A percentile compares a stretch with the other conserved stretches of the same genome.
These are phyloP conservation scores for Akanthomyces lecanii DNA, from an alignment of 2,329 filamentous ascomycete genomes.

Conservation along the genomic window DNA sequence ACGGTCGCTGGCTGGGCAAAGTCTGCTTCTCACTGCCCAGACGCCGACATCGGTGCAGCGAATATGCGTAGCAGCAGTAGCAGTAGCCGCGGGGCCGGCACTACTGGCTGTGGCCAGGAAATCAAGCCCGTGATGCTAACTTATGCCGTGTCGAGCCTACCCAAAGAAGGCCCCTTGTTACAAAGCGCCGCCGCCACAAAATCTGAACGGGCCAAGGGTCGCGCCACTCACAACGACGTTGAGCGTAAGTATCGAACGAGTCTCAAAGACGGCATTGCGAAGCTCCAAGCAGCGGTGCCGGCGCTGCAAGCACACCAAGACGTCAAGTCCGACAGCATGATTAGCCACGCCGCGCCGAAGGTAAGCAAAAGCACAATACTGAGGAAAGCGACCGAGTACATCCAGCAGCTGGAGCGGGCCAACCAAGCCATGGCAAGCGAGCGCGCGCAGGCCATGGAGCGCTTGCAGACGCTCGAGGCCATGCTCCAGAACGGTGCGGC, in stretches of 20 bases:
- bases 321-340: conserved; percentile 40
- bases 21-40: background rate
- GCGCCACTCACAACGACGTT: conserved; percentile 56
- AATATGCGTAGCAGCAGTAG: background rate
- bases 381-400: conserved; percentile 61
- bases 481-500: too few species aligned
- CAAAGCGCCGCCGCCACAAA: background rate
- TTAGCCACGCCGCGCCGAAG: conserved; percentile 43
- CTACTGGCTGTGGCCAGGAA: background rate
- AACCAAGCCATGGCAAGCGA: conserved; percentile 54
- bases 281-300: conserved; percentile 55
- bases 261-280: conserved; percentile 56
- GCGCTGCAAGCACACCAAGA: conserved; percentile 51
- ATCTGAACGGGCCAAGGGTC: conserved; percentile 41
- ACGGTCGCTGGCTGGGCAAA: background rate
- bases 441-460: conserved; percentile 52
- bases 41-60: background rate
- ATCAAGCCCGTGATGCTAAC: conserved; percentile 9
- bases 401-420: conserved; percentile 53
- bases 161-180: conserved; percentile 16
- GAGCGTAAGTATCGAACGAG: conserved; percentile 61
- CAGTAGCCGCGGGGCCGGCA: background rate
- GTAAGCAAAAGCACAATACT: conserved; percentile 60
- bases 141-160: background rate
- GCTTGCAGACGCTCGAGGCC: conserved; percentile 56